These are phyloP conservation scores for Mangifera indica DNA, from an alignment of 345 rosid species.

Conservation along the genomic window DNA sequence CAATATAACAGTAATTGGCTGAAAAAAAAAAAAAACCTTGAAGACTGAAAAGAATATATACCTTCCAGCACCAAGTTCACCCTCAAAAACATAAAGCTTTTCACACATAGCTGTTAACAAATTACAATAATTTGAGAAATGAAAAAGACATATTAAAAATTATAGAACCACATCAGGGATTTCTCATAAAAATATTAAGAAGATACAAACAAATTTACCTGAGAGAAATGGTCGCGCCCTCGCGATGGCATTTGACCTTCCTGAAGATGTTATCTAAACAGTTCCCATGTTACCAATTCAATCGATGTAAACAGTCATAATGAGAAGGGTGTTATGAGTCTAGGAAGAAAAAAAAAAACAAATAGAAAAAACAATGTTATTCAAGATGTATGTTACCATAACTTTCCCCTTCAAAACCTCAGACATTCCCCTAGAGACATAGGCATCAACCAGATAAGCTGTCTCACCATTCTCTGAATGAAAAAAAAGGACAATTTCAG, in stretches of 20 bases:
- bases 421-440: slow-evolving; percentile 61
- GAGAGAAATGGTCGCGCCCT: slow-evolving; percentile 75
- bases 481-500: slow-evolving; percentile 20
- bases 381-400: slow-evolving; percentile 44
- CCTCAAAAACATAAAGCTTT: slow-evolving; percentile 65
- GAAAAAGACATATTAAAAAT: slow-evolving; percentile 10
- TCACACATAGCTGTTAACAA: slow-evolving; percentile 66
- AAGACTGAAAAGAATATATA: slow-evolving; percentile 31
- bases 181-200: slow-evolving; percentile 11
- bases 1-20: background rate
- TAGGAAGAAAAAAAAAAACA: slow-evolving; percentile 6
- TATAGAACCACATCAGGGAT: slow-evolving; percentile 14
- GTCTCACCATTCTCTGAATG: slow-evolving; percentile 54
- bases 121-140: slow-evolving; percentile 20
- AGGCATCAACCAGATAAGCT: slow-evolving; percentile 58
- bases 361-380: background rate
- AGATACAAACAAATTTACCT: slow-evolving; percentile 44
- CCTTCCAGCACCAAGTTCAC: slow-evolving; percentile 87
- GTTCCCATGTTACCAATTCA: slow-evolving; percentile 5
- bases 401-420: slow-evolving; percentile 59
- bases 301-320: background rate
- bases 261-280: slow-evolving; percentile 70
- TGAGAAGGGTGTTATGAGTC: slow-evolving; percentile 4
- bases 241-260: slow-evolving; percentile 64
- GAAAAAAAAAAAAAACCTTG: background rate